Conservation (phyloP, 345 rosid species). For the Eucalyptus tenuipes region DNA sequence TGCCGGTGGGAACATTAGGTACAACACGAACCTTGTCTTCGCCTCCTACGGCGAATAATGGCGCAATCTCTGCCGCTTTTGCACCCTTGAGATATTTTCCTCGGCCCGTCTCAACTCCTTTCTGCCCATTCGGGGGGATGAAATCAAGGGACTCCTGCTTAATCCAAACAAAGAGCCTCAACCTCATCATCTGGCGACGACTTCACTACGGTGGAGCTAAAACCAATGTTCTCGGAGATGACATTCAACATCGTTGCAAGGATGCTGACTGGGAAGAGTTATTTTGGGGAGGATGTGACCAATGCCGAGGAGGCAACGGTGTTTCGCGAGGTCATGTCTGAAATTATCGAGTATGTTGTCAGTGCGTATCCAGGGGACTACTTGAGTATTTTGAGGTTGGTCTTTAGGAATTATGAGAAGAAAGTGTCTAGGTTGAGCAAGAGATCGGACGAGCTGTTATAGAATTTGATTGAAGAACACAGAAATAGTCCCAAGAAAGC, state of each 20-base stretch:
- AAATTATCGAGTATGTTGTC: conserved; percentile 1
- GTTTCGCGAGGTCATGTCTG: conserved; percentile 9
- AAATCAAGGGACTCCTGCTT: background rate
- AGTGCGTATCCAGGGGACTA: conserved; percentile 19
- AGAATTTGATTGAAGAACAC: background rate
- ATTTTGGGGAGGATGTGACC: conserved; percentile 7
- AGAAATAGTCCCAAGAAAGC: too few relatives aligned
- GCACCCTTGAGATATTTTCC: conserved; percentile 27
- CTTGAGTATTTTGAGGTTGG: conserved; percentile 17
- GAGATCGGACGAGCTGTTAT: conserved; percentile 14
- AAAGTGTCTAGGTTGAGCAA: conserved; percentile 1
- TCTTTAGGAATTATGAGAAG: background rate
- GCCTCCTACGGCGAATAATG: conserved; percentile 35
- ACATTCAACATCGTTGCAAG: background rate
- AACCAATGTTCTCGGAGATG: background rate
- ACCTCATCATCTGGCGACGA: background rate
- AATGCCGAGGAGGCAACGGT: conserved; percentile 6
- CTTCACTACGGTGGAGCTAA: conserved; percentile 2
- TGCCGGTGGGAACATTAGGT: background rate
- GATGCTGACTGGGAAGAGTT: background rate
- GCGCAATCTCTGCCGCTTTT: conserved; percentile 32
- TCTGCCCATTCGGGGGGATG: conserved; percentile 10
- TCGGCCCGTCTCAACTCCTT: conserved; percentile 5
- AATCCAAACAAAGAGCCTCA: background rate
- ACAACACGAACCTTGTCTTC: conserved; percentile 7